These are phyloP conservation scores for Euclidium syriacum DNA, from an alignment of 345 rosid species.

Conservation along the genomic window DNA sequence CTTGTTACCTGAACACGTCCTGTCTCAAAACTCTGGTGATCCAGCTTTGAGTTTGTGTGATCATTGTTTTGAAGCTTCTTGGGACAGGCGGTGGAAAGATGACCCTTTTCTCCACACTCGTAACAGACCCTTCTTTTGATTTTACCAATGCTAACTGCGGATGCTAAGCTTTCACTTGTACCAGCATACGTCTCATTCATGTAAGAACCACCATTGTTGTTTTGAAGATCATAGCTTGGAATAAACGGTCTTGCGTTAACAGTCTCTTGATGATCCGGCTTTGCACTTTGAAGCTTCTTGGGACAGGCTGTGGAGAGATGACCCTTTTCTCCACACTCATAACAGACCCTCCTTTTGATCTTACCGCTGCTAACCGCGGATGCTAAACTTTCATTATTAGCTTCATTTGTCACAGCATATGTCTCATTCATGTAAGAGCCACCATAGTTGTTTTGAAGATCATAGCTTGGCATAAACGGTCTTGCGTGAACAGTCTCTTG, in stretches of 20 bases:
- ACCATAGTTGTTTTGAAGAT: conserved; percentile 39
- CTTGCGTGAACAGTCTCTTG: conserved; percentile 48
- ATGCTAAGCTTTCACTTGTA: conserved; percentile 4
- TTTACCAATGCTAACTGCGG: conserved; percentile 43
- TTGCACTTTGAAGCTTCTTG: conserved; percentile 37
- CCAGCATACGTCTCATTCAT: conserved; percentile 13
- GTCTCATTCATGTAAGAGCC: conserved; percentile 9
- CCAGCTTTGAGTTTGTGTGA: conserved; percentile 34
- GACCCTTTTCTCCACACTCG: conserved; percentile 76
- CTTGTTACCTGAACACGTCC: conserved; percentile 58
- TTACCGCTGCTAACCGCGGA: conserved; percentile 41
- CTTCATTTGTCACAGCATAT: not conserved
- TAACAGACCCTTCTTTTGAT: conserved; percentile 68
- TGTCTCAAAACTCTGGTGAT: conserved; percentile 54
- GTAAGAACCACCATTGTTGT: conserved; percentile 31
- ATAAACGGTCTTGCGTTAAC: conserved; percentile 57
- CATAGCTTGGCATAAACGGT: conserved; percentile 62
- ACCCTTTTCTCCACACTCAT: conserved; percentile 74
- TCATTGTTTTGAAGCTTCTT: conserved; percentile 37
- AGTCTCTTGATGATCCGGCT: conserved; percentile 45
- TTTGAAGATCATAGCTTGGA: conserved; percentile 59
- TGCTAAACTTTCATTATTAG: not conserved
- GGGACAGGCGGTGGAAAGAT: conserved; percentile 66
- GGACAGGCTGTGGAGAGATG: conserved; percentile 80
- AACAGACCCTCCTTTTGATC: conserved; percentile 71